These are phyloP conservation scores for Macrolepiota dolichaula DNA, from an alignment of 768 basidiomycete genomes.

Conservation along the genomic window DNA sequence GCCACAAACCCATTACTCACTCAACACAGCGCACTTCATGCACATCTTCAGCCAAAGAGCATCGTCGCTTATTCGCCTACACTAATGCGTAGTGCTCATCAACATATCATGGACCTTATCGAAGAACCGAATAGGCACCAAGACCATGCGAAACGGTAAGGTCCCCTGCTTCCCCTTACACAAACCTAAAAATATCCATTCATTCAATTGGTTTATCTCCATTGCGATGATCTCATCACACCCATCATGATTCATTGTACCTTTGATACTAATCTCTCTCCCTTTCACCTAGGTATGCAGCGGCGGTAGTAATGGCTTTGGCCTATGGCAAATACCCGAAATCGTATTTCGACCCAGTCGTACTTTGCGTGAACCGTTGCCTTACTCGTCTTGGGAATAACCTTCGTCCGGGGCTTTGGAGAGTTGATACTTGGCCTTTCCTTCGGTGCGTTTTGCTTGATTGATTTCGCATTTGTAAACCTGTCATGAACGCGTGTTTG, in stretches of 20 bases:
- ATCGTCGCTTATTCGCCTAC: slow-evolving; percentile 46
- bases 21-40: slow-evolving; percentile 46
- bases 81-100: slow-evolving; percentile 40
- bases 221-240: background rate
- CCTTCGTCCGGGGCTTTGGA: slow-evolving; percentile 41
- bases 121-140: slow-evolving; percentile 44
- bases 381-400: slow-evolving; percentile 42
- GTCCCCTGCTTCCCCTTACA: background rate
- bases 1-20: background rate
- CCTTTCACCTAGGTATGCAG: slow-evolving; percentile 37
- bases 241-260: background rate
- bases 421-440: slow-evolving; percentile 45
- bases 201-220: background rate
- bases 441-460: slow-evolving; percentile 25
- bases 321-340: slow-evolving; percentile 44
- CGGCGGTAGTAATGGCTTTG: slow-evolving; percentile 47
- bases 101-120: slow-evolving; percentile 42
- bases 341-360: slow-evolving; percentile 42
- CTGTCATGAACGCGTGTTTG: too few relatives aligned
- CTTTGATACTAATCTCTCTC: background rate
- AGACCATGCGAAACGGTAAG: slow-evolving; percentile 47
- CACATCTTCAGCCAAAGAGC: slow-evolving; percentile 54
- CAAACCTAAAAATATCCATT: background rate
- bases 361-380: slow-evolving; percentile 43
- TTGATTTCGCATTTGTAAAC: too few relatives aligned